Evolutionary conservation across 257 asterid species (phyloP), one percentile per base, ranked within the genome.

Genomic region (Penstemon barbatus): DNA sequence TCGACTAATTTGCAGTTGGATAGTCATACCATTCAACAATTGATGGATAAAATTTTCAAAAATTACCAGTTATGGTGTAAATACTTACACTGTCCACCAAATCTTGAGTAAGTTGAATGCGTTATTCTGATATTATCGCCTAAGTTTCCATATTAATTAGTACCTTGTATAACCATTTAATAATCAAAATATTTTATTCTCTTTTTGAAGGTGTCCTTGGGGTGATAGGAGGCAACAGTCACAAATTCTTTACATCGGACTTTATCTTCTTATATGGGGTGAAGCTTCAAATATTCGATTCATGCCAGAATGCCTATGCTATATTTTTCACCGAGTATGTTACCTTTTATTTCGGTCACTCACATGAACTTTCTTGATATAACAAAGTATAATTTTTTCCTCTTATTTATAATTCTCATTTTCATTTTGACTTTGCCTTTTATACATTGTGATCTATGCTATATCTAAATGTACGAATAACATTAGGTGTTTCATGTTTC

Each of bases 251-350:
- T 90, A 94, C 86, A 86, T 90, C 74, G 96, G 84, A 59, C 96
- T 94, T 57, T 94, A 90, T 89, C 96, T 94, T 75, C 96, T 94
- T 75, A 90, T 94, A 54, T 94, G 99, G 99, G 97, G 99, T 13
- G 99, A 94, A 90, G 97, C 97, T 78, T 94, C 99, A 68, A 94
- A 94, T 69, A 78, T 94, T 68, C 96, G 99, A 15, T 94, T 94
- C 72, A 94, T 94, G 99, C 99, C 99, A 15, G 99, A 94, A 71
- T 94, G 99, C 84, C 63, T 94, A 54, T 94, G 99, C 89, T 94
- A 90, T 80, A 89, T 94, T 49, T 94, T 94, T 80, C 99, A 94
- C 78, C 80, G 71, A 72, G 99, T 94, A 89, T 42, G 92, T 66
- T 80, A 71, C 74, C 69, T 77, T 75, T 56, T 68, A 38, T 65